These are phyloP conservation scores for Paraurostyla sp. DNA, from an alignment of 73 alveolate species.

Conservation along the genomic window DNA sequence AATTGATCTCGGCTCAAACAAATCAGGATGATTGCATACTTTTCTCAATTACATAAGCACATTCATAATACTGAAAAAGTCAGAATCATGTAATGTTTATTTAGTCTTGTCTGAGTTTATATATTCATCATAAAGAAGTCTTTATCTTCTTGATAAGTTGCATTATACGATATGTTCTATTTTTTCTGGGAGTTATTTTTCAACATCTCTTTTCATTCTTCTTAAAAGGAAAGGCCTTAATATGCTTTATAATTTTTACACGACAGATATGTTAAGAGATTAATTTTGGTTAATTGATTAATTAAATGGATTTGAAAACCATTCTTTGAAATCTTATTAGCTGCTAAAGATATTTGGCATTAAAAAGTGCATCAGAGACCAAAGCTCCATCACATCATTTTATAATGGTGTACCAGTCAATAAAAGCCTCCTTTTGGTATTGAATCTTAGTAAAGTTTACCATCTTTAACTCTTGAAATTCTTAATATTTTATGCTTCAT, in stretches of 20 bases:
- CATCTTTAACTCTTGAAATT: slow-evolving; percentile 98
- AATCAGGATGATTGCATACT: slow-evolving; percentile 99
- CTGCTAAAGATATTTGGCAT: slow-evolving; percentile 97
- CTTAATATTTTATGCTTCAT: slow-evolving; percentile 99
- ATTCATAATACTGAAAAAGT: slow-evolving; percentile 97
- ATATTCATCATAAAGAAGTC: slow-evolving; percentile 98
- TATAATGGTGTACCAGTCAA: slow-evolving; percentile 99
- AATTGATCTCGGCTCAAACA: slow-evolving; percentile 97
- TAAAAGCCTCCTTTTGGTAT: slow-evolving; percentile 97
- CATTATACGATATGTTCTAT: slow-evolving; percentile 96
- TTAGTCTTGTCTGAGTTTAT: slow-evolving; percentile 92
- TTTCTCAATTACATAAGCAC: slow-evolving; percentile 98
- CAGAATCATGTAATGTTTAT: slow-evolving; percentile 84
- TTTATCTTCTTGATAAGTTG: slow-evolving; percentile 96
- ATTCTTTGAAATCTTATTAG: slow-evolving; percentile 87
- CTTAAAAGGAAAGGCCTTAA: slow-evolving; percentile 98
- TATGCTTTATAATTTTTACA: slow-evolving; percentile 92
- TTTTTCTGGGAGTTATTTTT: slow-evolving; percentile 97
- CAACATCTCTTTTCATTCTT: slow-evolving; percentile 98
- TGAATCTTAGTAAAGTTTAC: slow-evolving; percentile 98
- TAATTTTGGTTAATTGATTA: slow-evolving; percentile 92
- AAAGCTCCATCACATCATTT: slow-evolving; percentile 99
- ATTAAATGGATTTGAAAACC: slow-evolving; percentile 97
- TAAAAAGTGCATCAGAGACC: slow-evolving; percentile 99
- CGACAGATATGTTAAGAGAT: slow-evolving; percentile 84